Conservation (phyloP, 148 eudicot species). For the Persicaria tinctoria region DNA sequence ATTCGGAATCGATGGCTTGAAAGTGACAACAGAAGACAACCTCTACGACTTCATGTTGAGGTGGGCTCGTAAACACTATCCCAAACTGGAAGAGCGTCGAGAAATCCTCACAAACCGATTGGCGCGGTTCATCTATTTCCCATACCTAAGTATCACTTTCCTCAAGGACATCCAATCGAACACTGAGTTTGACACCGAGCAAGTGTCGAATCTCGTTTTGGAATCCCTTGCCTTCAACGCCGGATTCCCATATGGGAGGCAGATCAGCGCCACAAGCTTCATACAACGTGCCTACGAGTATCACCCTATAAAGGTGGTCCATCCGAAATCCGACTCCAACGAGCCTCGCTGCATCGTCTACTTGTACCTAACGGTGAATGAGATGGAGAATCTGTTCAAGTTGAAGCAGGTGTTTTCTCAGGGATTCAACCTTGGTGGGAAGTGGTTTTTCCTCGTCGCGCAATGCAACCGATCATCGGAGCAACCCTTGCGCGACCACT, state of each 20-base stretch:
- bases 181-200: background rate
- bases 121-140: conserved; percentile 59
- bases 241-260: background rate
- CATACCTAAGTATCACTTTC: conserved; percentile 57
- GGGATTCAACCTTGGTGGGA: background rate
- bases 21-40: conserved; percentile 76
- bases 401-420: background rate
- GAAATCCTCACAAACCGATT: conserved; percentile 60
- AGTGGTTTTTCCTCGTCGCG: background rate
- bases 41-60: conserved; percentile 67
- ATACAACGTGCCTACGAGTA: background rate
- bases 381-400: background rate
- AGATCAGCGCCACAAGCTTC: background rate
- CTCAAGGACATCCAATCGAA: background rate
- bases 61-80: conserved; percentile 67
- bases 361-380: background rate
- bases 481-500: background rate
- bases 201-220: background rate
- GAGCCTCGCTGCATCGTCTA: background rate
- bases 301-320: background rate
- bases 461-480: background rate
- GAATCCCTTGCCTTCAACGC: background rate
- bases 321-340: background rate
- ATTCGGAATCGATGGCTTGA: conserved; percentile 65
- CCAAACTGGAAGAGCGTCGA: conserved; percentile 61